phyloP scores from a whole-genome alignment of 2,329 filamentous ascomycete genomes.

The Claviceps sp. region DNA sequence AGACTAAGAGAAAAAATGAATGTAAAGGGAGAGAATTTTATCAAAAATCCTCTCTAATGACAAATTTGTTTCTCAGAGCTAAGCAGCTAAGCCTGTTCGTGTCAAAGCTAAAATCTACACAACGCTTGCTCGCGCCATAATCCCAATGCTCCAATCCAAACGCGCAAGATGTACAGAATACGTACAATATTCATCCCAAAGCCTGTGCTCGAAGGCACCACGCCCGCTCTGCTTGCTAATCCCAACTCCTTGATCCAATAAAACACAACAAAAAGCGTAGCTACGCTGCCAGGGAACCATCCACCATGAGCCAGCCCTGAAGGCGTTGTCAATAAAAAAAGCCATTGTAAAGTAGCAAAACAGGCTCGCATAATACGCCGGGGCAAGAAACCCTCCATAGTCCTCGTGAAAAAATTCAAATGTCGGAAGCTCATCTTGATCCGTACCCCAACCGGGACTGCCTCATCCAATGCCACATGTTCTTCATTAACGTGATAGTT shows the following conservation, averaged over 20 bases:
- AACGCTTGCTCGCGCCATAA: no score
- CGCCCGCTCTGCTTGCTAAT: constrained; percentile 1
- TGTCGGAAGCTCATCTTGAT: neutral
- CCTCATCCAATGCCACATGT: constrained; percentile 7
- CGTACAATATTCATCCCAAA: neutral
- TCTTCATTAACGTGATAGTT: constrained; percentile 14
- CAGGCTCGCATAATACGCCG: neutral
- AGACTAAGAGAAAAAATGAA: no score
- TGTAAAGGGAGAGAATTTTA: no score
- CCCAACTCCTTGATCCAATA: constrained; percentile 4
- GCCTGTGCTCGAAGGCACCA: neutral
- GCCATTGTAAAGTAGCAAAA: neutral
- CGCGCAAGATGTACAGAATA: neutral
- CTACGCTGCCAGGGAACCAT: neutral
- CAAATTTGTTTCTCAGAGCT: no score
- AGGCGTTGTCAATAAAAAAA: neutral
- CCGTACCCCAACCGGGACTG: neutral
- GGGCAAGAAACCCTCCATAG: neutral
- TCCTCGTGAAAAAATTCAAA: neutral
- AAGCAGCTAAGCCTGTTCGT: no score
- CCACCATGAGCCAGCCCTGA: neutral
- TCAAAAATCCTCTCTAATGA: no score
- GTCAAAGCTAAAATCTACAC: neutral
- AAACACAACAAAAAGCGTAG: neutral
- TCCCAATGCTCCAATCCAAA: constrained; percentile 1